These are phyloP conservation scores for Hyphopichia fennica DNA, from an alignment of 1,139 yeast genomes.

Conservation along the genomic window DNA sequence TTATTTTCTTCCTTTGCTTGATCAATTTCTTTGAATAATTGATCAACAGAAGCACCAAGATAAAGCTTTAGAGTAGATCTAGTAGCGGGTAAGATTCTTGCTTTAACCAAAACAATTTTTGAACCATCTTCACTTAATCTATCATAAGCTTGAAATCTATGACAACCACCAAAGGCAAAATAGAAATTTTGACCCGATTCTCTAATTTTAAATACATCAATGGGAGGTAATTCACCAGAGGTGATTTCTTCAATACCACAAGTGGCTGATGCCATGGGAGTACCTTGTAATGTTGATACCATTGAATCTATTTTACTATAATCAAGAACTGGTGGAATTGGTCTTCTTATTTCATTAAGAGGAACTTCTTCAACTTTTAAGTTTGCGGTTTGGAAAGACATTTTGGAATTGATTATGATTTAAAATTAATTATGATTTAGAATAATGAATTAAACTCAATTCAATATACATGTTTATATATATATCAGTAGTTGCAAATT, in stretches of 20 bases:
- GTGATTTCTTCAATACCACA: slow-evolving; percentile 54
- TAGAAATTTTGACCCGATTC: slow-evolving; percentile 61
- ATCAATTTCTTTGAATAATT: slow-evolving; percentile 38
- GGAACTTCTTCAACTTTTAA: slow-evolving; percentile 59
- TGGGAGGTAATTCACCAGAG: slow-evolving; percentile 71
- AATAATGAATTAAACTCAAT: no score
- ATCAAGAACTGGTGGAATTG: slow-evolving; percentile 83
- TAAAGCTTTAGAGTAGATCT: slow-evolving; percentile 59
- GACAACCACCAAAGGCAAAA: slow-evolving; percentile 88
- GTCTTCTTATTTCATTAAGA: slow-evolving; percentile 64
- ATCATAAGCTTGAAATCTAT: slow-evolving; percentile 78
- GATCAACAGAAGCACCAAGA: slow-evolving; percentile 65
- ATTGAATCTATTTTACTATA: slow-evolving; percentile 69
- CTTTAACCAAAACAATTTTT: slow-evolving; percentile 54
- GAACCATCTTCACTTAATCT: slow-evolving; percentile 22
- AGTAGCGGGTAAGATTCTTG: slow-evolving; percentile 69
- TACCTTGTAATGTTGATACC: slow-evolving; percentile 70
- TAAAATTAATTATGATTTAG: background rate
- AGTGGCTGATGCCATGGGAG: slow-evolving; percentile 63
- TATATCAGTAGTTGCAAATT: background rate
- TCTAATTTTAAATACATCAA: slow-evolving; percentile 69
- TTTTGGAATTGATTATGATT: slow-evolving; percentile 10
- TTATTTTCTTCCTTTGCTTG: background rate
- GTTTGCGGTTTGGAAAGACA: slow-evolving; percentile 41
- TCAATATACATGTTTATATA: background rate